Conservation (phyloP, 495 filamentous ascomycete genomes). For the Hypomontagnella submonticulosa region DNA sequence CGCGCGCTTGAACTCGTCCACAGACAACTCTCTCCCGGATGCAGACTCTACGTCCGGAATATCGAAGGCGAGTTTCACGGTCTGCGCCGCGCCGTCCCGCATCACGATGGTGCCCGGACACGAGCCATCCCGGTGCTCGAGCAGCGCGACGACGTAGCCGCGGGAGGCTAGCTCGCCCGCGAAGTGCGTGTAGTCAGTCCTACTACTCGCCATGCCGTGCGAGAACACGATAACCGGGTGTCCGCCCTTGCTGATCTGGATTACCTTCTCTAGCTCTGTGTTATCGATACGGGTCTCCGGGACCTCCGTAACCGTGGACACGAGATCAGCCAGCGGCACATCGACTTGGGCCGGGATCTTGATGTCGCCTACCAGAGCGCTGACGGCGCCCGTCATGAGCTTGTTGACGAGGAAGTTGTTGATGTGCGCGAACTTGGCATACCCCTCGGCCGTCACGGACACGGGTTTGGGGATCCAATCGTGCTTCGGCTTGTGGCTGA, state of each 20-base stretch:
- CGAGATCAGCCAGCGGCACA: conserved; percentile 51
- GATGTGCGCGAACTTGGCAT: conserved; percentile 58
- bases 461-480: conserved; percentile 63
- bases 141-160: conserved; percentile 61
- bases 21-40: conserved; percentile 35
- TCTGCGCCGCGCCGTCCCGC: conserved; percentile 40
- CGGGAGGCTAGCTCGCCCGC: conserved; percentile 64
- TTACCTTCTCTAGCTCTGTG: conserved; percentile 33
- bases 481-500: conserved; percentile 47
- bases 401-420: conserved; percentile 55
- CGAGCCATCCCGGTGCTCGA: conserved; percentile 67
- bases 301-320: conserved; percentile 21
- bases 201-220: conserved; percentile 62
- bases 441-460: conserved; percentile 60
- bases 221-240: conserved; percentile 64
- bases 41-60: conserved; percentile 44
- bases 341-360: conserved; percentile 59
- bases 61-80: conserved; percentile 46
- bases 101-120: conserved; percentile 59
- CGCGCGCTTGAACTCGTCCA: conserved; percentile 55
- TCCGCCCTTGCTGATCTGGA: conserved; percentile 29
- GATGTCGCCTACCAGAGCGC: conserved; percentile 52
- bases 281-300: conserved; percentile 39
- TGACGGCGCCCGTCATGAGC: conserved; percentile 50
- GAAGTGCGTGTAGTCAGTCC: conserved; percentile 64